A percentile compares a stretch with the other conserved stretches of the same genome.
Conservation (phyloP, 129 eudicot species). For the Scalesia atractyloides region DNA sequence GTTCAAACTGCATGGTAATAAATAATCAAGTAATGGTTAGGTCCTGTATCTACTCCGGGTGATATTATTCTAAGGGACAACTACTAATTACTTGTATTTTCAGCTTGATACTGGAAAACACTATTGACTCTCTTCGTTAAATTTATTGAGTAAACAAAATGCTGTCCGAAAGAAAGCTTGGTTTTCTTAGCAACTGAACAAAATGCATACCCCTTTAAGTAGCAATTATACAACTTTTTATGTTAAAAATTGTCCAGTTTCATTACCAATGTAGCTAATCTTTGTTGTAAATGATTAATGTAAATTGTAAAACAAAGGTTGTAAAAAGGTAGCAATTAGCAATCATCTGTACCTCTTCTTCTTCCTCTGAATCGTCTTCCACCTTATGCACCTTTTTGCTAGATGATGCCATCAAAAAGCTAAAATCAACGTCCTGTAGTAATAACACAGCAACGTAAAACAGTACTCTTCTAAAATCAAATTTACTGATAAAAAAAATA, state of each 20-base stretch:
- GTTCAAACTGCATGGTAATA: conserved; percentile 64
- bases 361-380: conserved; percentile 41
- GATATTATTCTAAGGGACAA: not conserved
- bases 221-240: not conserved
- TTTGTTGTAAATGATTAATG: not conserved
- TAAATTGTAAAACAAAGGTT: not conserved
- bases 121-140: not conserved
- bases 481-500: not conserved
- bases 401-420: conserved; percentile 45
- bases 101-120: not conserved
- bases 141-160: not conserved
- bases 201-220: conserved; percentile 16
- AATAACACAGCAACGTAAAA: conserved; percentile 12
- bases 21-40: conserved; percentile 21
- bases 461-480: conserved; percentile 7
- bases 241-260: conserved; percentile 9
- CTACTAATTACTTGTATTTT: not conserved
- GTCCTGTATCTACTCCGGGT: conserved; percentile 9
- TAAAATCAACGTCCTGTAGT: conserved; percentile 11
- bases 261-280: not conserved
- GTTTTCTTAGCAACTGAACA: not conserved
- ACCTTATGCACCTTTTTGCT: conserved; percentile 32
- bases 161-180: not conserved
- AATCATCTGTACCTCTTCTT: conserved; percentile 34
- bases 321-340: not conserved